Evolutionary conservation across 1,284 basidiomycete species (phyloP).

Genomic region (Schizopora paradoxa): DNA sequence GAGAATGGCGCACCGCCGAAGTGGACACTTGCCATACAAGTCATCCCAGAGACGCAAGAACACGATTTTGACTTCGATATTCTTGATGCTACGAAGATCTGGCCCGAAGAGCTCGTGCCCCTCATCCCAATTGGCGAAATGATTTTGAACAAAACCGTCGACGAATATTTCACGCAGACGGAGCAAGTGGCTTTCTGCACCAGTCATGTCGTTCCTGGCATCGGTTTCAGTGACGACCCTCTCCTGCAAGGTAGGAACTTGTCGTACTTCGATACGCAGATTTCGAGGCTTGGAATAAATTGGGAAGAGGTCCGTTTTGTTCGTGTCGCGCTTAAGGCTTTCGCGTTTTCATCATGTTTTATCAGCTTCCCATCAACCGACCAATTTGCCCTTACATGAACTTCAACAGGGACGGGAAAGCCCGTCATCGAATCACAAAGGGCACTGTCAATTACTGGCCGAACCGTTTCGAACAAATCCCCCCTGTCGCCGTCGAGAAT

Average conservation of each 20-base stretch:
- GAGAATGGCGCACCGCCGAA: slow-evolving; percentile 59
- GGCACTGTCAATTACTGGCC: slow-evolving; percentile 69
- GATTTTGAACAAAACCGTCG: slow-evolving; percentile 58
- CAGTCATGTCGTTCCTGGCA: slow-evolving; percentile 74
- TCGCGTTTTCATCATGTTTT: background rate
- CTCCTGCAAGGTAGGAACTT: slow-evolving; percentile 82
- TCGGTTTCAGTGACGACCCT: slow-evolving; percentile 78
- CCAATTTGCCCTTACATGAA: slow-evolving; percentile 78
- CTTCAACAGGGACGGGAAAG: slow-evolving; percentile 63
- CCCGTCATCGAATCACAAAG: slow-evolving; percentile 54
- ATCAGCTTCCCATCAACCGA: slow-evolving; percentile 73
- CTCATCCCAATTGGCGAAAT: slow-evolving; percentile 73
- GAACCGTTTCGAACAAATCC: slow-evolving; percentile 56
- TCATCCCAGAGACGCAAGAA: slow-evolving; percentile 60
- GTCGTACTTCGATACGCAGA: slow-evolving; percentile 78
- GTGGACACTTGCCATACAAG: slow-evolving; percentile 77
- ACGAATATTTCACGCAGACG: slow-evolving; percentile 79
- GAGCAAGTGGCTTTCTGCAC: slow-evolving; percentile 86
- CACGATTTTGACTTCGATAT: slow-evolving; percentile 80
- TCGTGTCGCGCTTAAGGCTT: background rate
- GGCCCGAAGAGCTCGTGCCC: slow-evolving; percentile 76
- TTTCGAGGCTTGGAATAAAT: slow-evolving; percentile 69
- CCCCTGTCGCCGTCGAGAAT: slow-evolving; percentile 40
- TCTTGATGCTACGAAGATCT: slow-evolving; percentile 80
- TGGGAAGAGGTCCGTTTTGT: slow-evolving; percentile 50